These are phyloP conservation scores for Pseudohyphozyma bogoriensis DNA, from an alignment of 768 basidiomycete species.

Conservation along the genomic window DNA sequence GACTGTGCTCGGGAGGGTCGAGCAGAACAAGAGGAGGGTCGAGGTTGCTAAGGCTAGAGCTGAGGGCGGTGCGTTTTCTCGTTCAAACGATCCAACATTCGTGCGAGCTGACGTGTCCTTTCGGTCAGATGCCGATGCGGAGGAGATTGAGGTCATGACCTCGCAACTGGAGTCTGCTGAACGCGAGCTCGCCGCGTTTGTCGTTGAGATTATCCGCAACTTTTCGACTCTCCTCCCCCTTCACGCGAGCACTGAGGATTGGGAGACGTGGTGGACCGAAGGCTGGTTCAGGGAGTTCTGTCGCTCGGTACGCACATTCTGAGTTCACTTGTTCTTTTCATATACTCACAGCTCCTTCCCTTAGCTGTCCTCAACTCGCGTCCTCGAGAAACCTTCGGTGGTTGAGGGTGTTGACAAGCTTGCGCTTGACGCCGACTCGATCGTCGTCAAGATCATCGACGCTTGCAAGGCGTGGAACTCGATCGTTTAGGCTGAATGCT, in stretches of 20 bases:
- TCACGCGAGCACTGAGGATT: constrained; percentile 59
- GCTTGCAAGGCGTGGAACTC: constrained; percentile 15
- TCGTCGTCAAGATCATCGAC: constrained; percentile 5
- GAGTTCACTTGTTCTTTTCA: neutral
- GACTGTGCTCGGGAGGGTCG: constrained; percentile 81
- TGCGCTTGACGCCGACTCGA: constrained; percentile 4
- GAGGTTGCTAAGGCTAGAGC: constrained; percentile 36
- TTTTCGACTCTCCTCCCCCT: constrained; percentile 60
- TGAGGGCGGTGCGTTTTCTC: too few species aligned
- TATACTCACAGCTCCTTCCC: neutral
- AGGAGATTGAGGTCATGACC: constrained; percentile 7
- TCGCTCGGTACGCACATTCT: constrained; percentile 50
- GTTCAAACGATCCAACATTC: too few species aligned
- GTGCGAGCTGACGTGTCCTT: too few species aligned
- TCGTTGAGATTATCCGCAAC: constrained; percentile 62
- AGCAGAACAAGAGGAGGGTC: constrained; percentile 64
- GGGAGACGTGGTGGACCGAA: constrained; percentile 80
- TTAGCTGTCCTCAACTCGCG: neutral
- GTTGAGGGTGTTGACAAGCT: constrained; percentile 10
- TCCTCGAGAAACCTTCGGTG: neutral
- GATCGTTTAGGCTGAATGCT: constrained; percentile 3
- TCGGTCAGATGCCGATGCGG: too few species aligned
- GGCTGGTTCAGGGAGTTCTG: constrained; percentile 87
- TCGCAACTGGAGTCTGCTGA: constrained; percentile 44
- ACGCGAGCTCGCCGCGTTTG: constrained; percentile 63